phyloP scores from a whole-genome alignment of 306 rosid species.

The Glycine latifolia region DNA sequence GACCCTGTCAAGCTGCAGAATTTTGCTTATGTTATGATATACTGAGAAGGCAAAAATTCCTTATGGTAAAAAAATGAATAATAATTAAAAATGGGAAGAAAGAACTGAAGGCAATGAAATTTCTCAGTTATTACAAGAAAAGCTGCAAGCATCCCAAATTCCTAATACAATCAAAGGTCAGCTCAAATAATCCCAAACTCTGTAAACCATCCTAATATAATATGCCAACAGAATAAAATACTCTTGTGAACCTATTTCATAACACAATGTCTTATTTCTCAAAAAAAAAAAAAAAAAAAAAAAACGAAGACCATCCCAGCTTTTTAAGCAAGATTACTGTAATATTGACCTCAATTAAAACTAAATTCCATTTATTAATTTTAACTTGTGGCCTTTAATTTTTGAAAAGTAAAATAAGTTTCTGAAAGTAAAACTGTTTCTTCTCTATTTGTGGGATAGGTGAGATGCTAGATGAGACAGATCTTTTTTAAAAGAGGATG shows the following conservation, averaged over 20 bases:
- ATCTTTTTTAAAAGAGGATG: constrained; percentile 18
- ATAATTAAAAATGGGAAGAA: constrained; percentile 17
- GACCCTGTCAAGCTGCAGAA: constrained; percentile 65
- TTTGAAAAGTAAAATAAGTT: no score
- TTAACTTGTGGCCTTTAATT: no score
- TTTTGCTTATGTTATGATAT: constrained; percentile 46
- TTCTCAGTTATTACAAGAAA: constrained; percentile 30
- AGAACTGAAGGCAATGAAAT: constrained; percentile 15
- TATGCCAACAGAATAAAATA: constrained; percentile 14
- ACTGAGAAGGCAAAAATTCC: constrained; percentile 37
- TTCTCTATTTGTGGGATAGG: background rate
- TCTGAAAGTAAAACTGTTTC: background rate
- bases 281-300: background rate
- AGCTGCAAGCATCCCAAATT: constrained; percentile 23
- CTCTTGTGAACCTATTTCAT: background rate
- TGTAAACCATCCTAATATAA: background rate
- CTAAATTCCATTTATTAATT: no score
- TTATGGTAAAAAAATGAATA: background rate
- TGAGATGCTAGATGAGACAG: background rate
- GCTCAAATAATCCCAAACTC: background rate
- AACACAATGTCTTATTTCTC: background rate
- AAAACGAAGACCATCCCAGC: background rate
- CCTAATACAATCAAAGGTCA: constrained; percentile 11
- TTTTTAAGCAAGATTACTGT: no score
- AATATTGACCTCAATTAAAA: no score